Percentiles rank a stretch among this genome's conserved stretches.
phyloP scores from a whole-genome alignment of 176 grass and related monocot genomes.

The Bolboschoenus planiculmis region DNA sequence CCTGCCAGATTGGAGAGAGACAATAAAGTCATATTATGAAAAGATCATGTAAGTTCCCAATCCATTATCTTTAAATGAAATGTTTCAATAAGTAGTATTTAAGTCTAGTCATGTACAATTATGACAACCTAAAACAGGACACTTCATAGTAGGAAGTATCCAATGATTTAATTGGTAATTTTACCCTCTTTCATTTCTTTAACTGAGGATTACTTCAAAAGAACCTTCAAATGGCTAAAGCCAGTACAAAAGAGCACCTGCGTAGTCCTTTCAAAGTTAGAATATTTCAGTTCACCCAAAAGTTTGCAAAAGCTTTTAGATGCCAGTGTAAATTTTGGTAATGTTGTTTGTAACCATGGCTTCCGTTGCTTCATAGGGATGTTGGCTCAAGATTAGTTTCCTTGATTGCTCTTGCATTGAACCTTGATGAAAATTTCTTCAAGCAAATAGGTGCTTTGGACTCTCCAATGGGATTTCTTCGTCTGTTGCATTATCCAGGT shows the following conservation, averaged over 20 bases:
- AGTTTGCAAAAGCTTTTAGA: neutral
- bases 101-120: neutral
- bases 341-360: neutral
- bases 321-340: neutral
- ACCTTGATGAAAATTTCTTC: conserved; percentile 67
- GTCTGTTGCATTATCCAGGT: conserved; percentile 77
- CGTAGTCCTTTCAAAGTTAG: neutral
- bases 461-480: conserved; percentile 35
- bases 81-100: neutral
- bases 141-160: neutral
- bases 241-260: neutral
- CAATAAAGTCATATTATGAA: conserved; percentile 50
- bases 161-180: neutral
- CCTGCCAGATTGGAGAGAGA: conserved; percentile 59
- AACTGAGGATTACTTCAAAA: neutral
- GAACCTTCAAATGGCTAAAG: neutral
- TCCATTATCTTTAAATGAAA: neutral
- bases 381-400: conserved; percentile 43
- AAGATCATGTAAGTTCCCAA: conserved; percentile 55
- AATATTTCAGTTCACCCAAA: neutral
- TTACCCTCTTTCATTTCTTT: neutral
- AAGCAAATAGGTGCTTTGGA: conserved; percentile 27
- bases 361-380: conserved; percentile 28
- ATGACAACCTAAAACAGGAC: neutral
- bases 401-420: conserved; percentile 63